These are phyloP conservation scores for Acacia confusa DNA, from an alignment of 306 rosid species.

Conservation along the genomic window DNA sequence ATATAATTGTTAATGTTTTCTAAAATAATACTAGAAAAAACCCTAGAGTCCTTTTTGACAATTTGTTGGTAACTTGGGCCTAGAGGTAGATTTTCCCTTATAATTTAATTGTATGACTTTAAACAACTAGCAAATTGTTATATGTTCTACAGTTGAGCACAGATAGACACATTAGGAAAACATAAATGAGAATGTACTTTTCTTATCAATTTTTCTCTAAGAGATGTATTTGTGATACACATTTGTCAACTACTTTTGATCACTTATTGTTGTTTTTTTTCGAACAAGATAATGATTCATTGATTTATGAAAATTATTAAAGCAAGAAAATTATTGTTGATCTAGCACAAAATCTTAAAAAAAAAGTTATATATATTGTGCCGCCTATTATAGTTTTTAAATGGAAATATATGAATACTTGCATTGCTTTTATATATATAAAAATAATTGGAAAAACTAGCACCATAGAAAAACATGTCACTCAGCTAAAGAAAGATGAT, in stretches of 20 bases:
- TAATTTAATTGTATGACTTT: not conserved
- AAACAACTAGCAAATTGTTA: not conserved
- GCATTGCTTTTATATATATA: too few species aligned
- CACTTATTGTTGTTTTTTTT: conserved; percentile 2
- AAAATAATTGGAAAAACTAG: too few species aligned
- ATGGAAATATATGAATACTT: not conserved
- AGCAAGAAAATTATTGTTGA: not conserved
- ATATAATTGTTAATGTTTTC: too few species aligned
- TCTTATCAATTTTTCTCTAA: not conserved
- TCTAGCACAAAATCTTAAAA: not conserved
- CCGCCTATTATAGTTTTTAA: not conserved
- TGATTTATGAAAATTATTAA: not conserved
- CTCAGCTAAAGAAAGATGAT: too few species aligned
- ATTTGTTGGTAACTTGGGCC: too few species aligned
- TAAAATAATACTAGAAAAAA: too few species aligned
- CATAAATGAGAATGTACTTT: not conserved
- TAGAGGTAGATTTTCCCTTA: too few species aligned
- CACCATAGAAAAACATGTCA: too few species aligned
- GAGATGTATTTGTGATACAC: not conserved
- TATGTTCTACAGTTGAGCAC: not conserved
- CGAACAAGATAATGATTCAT: not conserved
- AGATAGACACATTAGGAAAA: not conserved
- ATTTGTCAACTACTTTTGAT: not conserved
- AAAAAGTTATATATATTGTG: not conserved
- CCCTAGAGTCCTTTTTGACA: too few species aligned